Conservation (phyloP, 768 basidiomycete genomes). For the Lanmaoa rubissima region DNA sequence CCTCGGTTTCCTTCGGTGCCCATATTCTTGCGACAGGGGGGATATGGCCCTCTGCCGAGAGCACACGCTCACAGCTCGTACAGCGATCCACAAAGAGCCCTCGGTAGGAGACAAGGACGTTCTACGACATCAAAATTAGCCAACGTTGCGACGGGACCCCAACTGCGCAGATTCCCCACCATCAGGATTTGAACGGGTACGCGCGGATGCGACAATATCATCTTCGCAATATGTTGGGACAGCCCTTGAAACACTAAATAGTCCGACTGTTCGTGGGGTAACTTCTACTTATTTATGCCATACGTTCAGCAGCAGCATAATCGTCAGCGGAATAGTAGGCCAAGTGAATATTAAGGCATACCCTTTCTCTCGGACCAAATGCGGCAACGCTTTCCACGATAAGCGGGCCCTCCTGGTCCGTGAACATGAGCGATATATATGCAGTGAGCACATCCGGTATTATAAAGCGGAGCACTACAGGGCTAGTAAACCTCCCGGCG, state of each 20-base stretch:
- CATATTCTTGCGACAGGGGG: conserved; percentile 68
- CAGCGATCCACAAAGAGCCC: conserved; percentile 64
- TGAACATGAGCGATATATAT: conserved; percentile 53
- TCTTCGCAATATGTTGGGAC: conserved; percentile 62
- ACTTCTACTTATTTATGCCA: conserved; percentile 42
- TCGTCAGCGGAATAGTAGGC: conserved; percentile 2
- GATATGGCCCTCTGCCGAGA: conserved; percentile 67
- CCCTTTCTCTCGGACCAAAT: conserved; percentile 74
- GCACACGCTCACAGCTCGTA: conserved; percentile 57
- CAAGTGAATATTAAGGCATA: conserved; percentile 21
- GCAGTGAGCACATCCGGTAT: conserved; percentile 66
- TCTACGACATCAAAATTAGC: conserved; percentile 32
- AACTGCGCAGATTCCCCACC: conserved; percentile 31
- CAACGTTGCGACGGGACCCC: neutral
- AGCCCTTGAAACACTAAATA: conserved; percentile 62
- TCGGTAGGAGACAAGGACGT: conserved; percentile 53
- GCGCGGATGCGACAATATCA: conserved; percentile 53
- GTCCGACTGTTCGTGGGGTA: conserved; percentile 67
- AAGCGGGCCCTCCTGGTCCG: conserved; percentile 35
- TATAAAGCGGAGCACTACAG: conserved; percentile 52
- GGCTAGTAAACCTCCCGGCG: conserved; percentile 18
- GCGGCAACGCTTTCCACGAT: conserved; percentile 62
- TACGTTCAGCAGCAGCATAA: no score
- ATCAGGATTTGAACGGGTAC: conserved; percentile 54
- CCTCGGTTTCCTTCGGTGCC: conserved; percentile 27